Base-by-base conservation (phyloP, 2,329 filamentous ascomycete species). In the Leptographium wingfieldii region DNA sequence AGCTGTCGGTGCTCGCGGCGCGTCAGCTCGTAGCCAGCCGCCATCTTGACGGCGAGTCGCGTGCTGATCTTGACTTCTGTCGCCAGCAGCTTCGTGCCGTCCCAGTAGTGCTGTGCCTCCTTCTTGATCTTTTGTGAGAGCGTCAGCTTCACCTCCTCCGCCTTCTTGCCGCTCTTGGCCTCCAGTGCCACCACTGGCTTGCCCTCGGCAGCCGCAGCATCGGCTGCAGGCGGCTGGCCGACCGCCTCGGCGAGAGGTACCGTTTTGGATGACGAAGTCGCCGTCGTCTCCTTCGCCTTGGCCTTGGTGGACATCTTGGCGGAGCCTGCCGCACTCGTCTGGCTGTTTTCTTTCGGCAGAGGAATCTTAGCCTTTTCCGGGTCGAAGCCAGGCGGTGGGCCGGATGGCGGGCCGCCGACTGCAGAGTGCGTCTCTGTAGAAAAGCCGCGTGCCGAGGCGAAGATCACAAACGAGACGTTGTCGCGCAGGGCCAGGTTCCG, bases 101-200 rank as follows among this genome's bases (percentile, higher is more conserved):
- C 94, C 92, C 94, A 97, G 76, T 99, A 99, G 73, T 99, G 94
- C 63, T 86, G 84, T 16, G 80, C 80, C 74, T 99, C 94, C 73
- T 95, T 92, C 80, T 96, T 99, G 69, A 99, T 85, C 76, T 92
- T 95, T 72, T 97, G 89, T 73, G 84, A 87, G 1, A 97, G 56
- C 0, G 92, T 96, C 73, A 96, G 75, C 71, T 96, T 96, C 77
- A 92, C 90, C 67, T 16, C 33, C 7, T 86, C 81, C 63, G 88
- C 85, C 72, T 88, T 87, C 79, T 73, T 77, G 19, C 73, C 74
- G 60, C 72, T 68, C 65, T 83, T 80, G 69, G 84, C 84, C 60
- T 83, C 79, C 66, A 90, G 72, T 19, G 73, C 73, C 14, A 40
- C 35, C 16, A 69, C 78, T 22, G 76, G 67, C 52, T 70, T 68